Evolutionary conservation across 768 basidiomycete genomes (phyloP).

Genomic region (Dioszegia crocea): DNA sequence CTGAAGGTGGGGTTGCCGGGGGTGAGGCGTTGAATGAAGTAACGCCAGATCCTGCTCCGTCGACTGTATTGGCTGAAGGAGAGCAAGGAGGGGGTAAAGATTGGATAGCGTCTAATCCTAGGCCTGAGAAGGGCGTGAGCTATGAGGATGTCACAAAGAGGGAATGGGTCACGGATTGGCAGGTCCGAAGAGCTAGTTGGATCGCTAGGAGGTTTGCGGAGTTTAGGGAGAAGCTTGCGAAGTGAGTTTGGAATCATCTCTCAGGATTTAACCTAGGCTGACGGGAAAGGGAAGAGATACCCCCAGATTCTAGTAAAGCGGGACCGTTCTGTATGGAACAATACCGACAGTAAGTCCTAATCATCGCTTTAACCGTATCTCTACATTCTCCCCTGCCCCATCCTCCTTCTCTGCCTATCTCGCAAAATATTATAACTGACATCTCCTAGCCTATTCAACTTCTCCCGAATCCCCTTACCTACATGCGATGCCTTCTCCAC

Average conservation of each 20-base stretch:
- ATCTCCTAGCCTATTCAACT: conserved; percentile 59
- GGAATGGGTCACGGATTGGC: conserved; percentile 66
- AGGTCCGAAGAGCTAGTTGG: conserved; percentile 79
- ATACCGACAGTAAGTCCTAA: conserved; percentile 50
- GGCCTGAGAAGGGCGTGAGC: background rate
- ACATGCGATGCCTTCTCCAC: conserved; percentile 62
- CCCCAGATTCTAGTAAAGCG: conserved; percentile 67
- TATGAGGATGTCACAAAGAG: conserved; percentile 26
- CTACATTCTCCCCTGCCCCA: no score
- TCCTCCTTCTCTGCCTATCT: no score
- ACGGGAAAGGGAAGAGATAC: conserved; percentile 69
- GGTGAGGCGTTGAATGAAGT: background rate
- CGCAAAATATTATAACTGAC: background rate
- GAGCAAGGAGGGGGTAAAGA: conserved; percentile 29
- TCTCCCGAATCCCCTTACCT: conserved; percentile 66
- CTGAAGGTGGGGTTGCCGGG: background rate
- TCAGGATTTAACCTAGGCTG: no score
- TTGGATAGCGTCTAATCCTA: conserved; percentile 21
- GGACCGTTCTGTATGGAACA: conserved; percentile 58
- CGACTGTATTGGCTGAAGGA: conserved; percentile 2
- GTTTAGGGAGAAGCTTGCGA: conserved; percentile 54
- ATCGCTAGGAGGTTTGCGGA: conserved; percentile 50
- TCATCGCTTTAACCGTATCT: no score
- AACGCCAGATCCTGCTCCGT: conserved; percentile 21
- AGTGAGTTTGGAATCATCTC: no score